Conservation (phyloP, 1,139 yeast genomes). For the Petasospora fabianii region DNA sequence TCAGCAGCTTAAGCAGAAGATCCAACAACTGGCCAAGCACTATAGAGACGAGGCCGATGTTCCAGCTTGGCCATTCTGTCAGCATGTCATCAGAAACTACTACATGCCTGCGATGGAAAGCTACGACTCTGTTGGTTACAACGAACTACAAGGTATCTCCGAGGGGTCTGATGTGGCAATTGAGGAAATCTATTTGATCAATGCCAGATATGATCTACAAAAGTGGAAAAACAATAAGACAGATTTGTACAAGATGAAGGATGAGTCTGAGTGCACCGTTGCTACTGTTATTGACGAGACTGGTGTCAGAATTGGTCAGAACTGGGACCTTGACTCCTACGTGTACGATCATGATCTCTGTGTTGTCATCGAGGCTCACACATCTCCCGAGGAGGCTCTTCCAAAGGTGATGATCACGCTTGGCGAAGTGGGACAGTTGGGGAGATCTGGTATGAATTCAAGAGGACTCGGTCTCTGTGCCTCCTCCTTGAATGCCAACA, state of each 20-base stretch:
- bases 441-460: conserved; percentile 19
- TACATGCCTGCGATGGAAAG: conserved; percentile 16
- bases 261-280: conserved; percentile 16
- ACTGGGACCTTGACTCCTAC: conserved; percentile 17
- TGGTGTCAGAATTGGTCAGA: conserved; percentile 17
- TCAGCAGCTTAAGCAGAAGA: conserved; percentile 12
- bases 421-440: conserved; percentile 18
- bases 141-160: conserved; percentile 14
- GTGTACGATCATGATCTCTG: conserved; percentile 14
- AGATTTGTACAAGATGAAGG: conserved; percentile 13
- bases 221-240: conserved; percentile 14
- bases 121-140: conserved; percentile 10
- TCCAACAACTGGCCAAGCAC: conserved; percentile 12
- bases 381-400: conserved; percentile 13
- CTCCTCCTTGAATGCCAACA: conserved; percentile 14
- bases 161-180: conserved; percentile 13
- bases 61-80: conserved; percentile 15
- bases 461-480: conserved; percentile 17
- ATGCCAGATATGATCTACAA: conserved; percentile 16
- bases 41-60: conserved; percentile 14
- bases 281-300: conserved; percentile 16
- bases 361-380: conserved; percentile 14
- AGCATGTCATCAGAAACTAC: conserved; percentile 13
- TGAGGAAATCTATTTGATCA: conserved; percentile 15
- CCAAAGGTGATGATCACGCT: conserved; percentile 15